A percentile compares a stretch with the other conserved stretches of the same genome.
Evolutionary conservation across 2,329 filamentous ascomycete genomes (phyloP).

Genomic region (Hymenoscyphus infarciens): DNA sequence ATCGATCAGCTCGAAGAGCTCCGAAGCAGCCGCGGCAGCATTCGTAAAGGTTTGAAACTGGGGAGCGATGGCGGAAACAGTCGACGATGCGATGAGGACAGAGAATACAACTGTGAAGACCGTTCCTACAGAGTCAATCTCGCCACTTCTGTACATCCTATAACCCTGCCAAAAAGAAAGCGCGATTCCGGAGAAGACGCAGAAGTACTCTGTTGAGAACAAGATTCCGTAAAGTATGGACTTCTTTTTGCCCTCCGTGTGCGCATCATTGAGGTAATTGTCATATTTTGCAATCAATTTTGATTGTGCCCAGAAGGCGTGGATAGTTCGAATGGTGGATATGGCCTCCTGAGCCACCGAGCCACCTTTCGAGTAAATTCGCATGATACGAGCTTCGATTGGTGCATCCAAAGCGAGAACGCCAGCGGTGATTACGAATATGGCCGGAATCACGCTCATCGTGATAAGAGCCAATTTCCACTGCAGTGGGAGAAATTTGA

Average conservation of each 20-base stretch:
- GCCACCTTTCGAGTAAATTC: neutral
- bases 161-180: slow-evolving; percentile 19
- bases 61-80: slow-evolving; percentile 40
- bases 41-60: neutral
- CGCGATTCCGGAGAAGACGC: slow-evolving; percentile 5
- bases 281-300: neutral
- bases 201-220: slow-evolving; percentile 12
- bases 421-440: slow-evolving; percentile 9
- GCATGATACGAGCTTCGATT: slow-evolving; percentile 4
- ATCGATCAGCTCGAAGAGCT: neutral
- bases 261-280: neutral
- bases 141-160: slow-evolving; percentile 4
- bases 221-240: slow-evolving; percentile 9
- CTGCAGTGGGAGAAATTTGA: slow-evolving; percentile 68
- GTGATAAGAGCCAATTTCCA: slow-evolving; percentile 91
- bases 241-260: slow-evolving; percentile 1
- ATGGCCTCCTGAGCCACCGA: slow-evolving; percentile 3
- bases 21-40: neutral
- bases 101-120: slow-evolving; percentile 2
- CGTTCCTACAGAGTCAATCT: slow-evolving; percentile 1
- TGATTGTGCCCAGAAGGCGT: neutral
- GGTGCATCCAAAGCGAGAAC: slow-evolving; percentile 7
- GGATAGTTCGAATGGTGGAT: slow-evolving; percentile 1
- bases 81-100: slow-evolving; percentile 37
- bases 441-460: slow-evolving; percentile 61